Base-by-base conservation (phyloP, 805 yeast genomes). In the Vanderwaltozyma yarrowii region DNA sequence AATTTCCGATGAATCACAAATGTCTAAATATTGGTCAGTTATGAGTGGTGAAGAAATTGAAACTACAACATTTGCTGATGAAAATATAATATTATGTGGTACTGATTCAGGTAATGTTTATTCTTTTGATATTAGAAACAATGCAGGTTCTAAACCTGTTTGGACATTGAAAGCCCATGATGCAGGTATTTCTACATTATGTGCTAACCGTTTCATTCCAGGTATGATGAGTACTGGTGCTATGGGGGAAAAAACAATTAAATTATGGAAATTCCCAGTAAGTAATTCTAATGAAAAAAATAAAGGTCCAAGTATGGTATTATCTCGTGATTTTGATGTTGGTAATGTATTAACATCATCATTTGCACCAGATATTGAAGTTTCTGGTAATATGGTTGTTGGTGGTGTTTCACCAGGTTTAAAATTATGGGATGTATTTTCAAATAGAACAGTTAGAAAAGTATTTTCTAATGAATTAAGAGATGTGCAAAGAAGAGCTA, bases 161-260 rank as follows among this genome's bases (percentile, higher is more conserved):
- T 92, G 98, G 98, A 85, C 95, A 2, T 69, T 92, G 49, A 95
- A 92, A 61, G 97, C 97, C 2, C 98, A 92, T 59, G 97, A 92
- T 63, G 74, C 94, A 2, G 96, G 95, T 44, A 80, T 92, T 44
- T 80, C 96, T 4, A 70, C 89, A 2, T 70, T 92, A 48, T 80
- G 80, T 47, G 71, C 79, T 27, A 88, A 85, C 62, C 56, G 58
- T 19, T 73, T 66, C 54, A 58, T 86, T 24, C 78, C 79, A 19
- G 92, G 89, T 15, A 64, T 84, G 69, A 61, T 92, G 54, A 76
- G 78, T 18, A 85, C 97, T 1, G 79, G 92, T 36, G 95, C 96
- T 5, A 81, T 83, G 87, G 84, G 88, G 39, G 98, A 92, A 52
- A 84, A 83, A 61, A 62, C 65, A 11, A 76, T 87, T 38, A 92